Conservation (phyloP, 306 rosid species). For the Cyclanthera cordifolia region DNA sequence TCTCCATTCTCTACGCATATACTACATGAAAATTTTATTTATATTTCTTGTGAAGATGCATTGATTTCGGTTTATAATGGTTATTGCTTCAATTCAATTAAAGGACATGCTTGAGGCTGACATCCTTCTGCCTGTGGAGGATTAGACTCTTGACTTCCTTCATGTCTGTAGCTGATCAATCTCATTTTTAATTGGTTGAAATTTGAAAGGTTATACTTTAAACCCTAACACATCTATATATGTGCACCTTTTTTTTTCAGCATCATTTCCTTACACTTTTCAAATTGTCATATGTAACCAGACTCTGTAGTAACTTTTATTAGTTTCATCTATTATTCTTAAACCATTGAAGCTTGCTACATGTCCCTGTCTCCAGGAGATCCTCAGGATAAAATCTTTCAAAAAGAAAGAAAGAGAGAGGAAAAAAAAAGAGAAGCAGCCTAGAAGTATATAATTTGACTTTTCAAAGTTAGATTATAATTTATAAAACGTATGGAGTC, state of each 20-base stretch:
- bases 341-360: background rate
- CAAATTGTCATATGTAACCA: background rate
- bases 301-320: background rate
- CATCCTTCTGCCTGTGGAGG: constrained; percentile 7
- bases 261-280: background rate
- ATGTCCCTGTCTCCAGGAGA: background rate
- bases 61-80: constrained; percentile 23
- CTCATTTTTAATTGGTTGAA: constrained; percentile 8
- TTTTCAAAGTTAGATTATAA: background rate
- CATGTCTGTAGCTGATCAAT: background rate
- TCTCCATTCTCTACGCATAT: constrained; percentile 34
- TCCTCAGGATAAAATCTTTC: too few relatives aligned
- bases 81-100: constrained; percentile 35
- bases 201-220: constrained; percentile 6
- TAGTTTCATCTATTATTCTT: constrained; percentile 2
- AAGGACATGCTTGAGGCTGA: constrained; percentile 21
- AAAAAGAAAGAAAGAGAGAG: background rate
- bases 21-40: constrained; percentile 27
- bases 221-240: background rate
- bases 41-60: constrained; percentile 28
- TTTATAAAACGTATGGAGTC: background rate
- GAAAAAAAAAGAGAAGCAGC: background rate
- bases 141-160: constrained; percentile 3
- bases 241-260: background rate
- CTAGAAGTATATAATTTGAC: background rate